Evolutionary conservation across 1,284 basidiomycete genomes (phyloP).

Genomic region (Ceratobasidium sp.): DNA sequence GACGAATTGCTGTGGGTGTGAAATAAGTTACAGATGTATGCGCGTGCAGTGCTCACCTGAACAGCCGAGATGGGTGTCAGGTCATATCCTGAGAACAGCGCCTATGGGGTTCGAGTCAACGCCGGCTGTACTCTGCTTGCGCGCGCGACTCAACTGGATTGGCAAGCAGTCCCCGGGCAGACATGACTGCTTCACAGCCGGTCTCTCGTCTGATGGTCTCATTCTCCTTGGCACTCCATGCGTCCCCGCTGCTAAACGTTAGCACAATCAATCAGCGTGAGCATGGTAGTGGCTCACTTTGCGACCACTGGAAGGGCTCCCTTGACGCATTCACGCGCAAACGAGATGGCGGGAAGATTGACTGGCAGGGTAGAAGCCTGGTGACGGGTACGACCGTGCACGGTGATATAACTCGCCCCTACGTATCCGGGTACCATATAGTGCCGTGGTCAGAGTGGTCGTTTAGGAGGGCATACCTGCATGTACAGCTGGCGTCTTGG

Average conservation of each 20-base stretch:
- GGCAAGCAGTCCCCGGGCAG: slow-evolving; percentile 62
- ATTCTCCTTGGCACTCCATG: slow-evolving; percentile 58
- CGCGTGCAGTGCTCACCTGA: slow-evolving; percentile 45
- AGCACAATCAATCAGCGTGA: not conserved
- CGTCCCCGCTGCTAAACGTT: slow-evolving; percentile 52
- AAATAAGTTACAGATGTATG: not conserved
- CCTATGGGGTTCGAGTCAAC: slow-evolving; percentile 47
- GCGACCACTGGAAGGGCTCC: slow-evolving; percentile 60
- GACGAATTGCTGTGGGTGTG: slow-evolving; percentile 51
- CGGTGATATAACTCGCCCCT: slow-evolving; percentile 52
- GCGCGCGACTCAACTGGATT: slow-evolving; percentile 54
- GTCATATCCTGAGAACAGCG: slow-evolving; percentile 59
- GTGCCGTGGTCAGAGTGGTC: not conserved
- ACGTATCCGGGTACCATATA: not conserved
- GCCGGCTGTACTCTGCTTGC: not conserved
- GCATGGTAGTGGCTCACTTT: slow-evolving; percentile 47
- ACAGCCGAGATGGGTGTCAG: slow-evolving; percentile 57
- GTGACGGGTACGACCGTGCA: slow-evolving; percentile 63
- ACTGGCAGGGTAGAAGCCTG: slow-evolving; percentile 61
- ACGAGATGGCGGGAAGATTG: slow-evolving; percentile 56
- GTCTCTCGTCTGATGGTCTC: slow-evolving; percentile 53
- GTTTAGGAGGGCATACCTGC: slow-evolving; percentile 49
- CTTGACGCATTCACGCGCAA: slow-evolving; percentile 57
- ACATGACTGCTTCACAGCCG: slow-evolving; percentile 62
- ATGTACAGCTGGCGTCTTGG: slow-evolving; percentile 48